Conservation (phyloP, 169 alveolate genomes). For the Cryptosporidium sp. region DNA sequence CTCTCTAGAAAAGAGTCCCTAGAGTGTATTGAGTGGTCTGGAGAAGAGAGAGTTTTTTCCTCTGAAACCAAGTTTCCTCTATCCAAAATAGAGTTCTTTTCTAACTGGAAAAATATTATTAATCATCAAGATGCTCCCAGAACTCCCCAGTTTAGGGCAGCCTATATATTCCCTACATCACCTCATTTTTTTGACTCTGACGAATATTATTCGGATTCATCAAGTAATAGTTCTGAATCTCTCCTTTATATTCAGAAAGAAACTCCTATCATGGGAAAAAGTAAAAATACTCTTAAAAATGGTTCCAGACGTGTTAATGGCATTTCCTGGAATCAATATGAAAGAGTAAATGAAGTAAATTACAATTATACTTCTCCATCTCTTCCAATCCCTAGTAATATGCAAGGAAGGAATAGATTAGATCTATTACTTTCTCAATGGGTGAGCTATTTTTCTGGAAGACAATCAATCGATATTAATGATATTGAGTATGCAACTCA, state of each 20-base stretch:
- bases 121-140: slow-evolving; percentile 50
- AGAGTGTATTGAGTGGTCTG: slow-evolving; percentile 44
- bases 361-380: slow-evolving; percentile 17
- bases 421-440: slow-evolving; percentile 39
- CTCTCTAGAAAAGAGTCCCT: slow-evolving; percentile 9
- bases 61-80: background rate
- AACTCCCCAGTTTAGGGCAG: slow-evolving; percentile 39
- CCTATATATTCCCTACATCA: background rate
- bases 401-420: slow-evolving; percentile 31
- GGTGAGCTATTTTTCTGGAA: slow-evolving; percentile 43
- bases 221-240: slow-evolving; percentile 18
- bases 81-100: slow-evolving; percentile 17
- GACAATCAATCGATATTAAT: slow-evolving; percentile 31
- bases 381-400: slow-evolving; percentile 23
- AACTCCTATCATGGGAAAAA: background rate
- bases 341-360: slow-evolving; percentile 4
- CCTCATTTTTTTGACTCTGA: slow-evolving; percentile 10
- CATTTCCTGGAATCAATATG: slow-evolving; percentile 8
- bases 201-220: background rate
- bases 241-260: slow-evolving; percentile 9
- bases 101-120: slow-evolving; percentile 38
- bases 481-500: slow-evolving; percentile 64
- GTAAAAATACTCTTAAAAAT: background rate
- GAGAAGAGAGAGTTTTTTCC: slow-evolving; percentile 46
- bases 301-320: background rate